phyloP scores from a whole-genome alignment of 306 rosid genomes.

The Cucurbita argyrosperma region DNA sequence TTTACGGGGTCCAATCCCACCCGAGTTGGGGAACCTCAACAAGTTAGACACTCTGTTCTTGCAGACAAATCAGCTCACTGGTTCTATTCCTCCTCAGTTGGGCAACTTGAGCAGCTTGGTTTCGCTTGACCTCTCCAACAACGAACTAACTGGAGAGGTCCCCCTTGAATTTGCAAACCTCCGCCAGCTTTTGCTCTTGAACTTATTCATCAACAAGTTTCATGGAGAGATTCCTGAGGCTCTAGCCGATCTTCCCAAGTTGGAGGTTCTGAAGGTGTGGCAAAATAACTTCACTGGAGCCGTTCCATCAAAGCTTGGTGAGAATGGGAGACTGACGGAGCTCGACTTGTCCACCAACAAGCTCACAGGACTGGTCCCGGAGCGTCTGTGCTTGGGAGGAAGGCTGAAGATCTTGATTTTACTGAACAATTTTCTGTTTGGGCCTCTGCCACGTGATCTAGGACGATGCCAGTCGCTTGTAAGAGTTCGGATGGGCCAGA shows the following conservation, averaged over 20 bases:
- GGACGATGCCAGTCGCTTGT: constrained; percentile 50
- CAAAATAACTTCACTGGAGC: constrained; percentile 71
- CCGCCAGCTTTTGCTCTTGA: constrained; percentile 49
- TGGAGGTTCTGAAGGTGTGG: constrained; percentile 69
- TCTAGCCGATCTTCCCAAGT: constrained; percentile 50
- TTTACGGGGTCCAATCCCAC: constrained; percentile 60
- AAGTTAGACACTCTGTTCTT: constrained; percentile 58
- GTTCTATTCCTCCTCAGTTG: constrained; percentile 48
- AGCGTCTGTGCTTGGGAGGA: constrained; percentile 49
- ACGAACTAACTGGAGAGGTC: constrained; percentile 57
- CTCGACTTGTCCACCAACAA: constrained; percentile 78
- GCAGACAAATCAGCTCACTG: constrained; percentile 70
- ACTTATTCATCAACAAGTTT: constrained; percentile 68
- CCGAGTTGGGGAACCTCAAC: constrained; percentile 52
- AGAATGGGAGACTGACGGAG: constrained; percentile 43
- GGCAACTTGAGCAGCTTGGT: constrained; percentile 50
- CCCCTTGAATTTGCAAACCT: constrained; percentile 54
- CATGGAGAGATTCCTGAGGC: constrained; percentile 62
- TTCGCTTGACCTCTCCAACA: constrained; percentile 70
- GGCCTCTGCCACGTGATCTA: constrained; percentile 60
- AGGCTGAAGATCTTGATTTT: constrained; percentile 49
- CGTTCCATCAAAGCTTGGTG: constrained; percentile 63
- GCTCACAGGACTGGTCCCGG: constrained; percentile 71
- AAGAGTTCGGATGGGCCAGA: constrained; percentile 72
- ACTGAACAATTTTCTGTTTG: constrained; percentile 68